Evolutionary conservation across 148 eudicot genomes (phyloP).

Genomic region (Spergularia bocconei): DNA sequence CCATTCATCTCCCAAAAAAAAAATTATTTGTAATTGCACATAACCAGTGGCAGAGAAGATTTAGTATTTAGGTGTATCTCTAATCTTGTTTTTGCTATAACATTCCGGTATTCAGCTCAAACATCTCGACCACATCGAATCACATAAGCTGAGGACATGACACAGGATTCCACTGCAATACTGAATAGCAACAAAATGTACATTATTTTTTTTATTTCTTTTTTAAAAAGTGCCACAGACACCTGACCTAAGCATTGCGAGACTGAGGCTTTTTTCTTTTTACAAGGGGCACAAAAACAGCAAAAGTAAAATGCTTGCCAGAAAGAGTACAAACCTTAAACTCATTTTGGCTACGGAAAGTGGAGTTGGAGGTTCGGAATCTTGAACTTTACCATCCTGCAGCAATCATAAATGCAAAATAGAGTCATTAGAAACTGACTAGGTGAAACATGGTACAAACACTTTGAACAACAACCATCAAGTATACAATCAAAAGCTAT

Average conservation of each 20-base stretch:
- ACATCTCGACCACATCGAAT: neutral
- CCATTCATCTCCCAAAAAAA: no score
- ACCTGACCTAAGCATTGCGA: no score
- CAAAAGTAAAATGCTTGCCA: neutral
- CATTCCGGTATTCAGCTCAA: neutral
- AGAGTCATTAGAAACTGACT: slow-evolving; percentile 17
- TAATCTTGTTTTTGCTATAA: neutral
- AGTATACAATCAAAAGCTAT: neutral
- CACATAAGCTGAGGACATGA: slow-evolving; percentile 1
- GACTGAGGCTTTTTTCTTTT: no score
- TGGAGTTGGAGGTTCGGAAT: slow-evolving; percentile 73
- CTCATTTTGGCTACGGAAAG: slow-evolving; percentile 62
- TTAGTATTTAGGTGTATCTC: neutral
- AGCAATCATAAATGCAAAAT: slow-evolving; percentile 20
- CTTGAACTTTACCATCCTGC: slow-evolving; percentile 73
- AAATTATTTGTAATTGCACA: neutral
- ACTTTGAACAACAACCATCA: neutral
- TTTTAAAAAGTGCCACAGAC: neutral
- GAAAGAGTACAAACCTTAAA: slow-evolving; percentile 52
- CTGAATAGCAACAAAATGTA: neutral
- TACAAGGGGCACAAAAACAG: neutral
- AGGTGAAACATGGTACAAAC: no score
- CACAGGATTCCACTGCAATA: neutral
- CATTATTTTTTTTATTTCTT: neutral
- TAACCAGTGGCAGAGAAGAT: neutral